phyloP scores from a whole-genome alignment of 2,329 filamentous ascomycete species.

The Claviceps digitariae region DNA sequence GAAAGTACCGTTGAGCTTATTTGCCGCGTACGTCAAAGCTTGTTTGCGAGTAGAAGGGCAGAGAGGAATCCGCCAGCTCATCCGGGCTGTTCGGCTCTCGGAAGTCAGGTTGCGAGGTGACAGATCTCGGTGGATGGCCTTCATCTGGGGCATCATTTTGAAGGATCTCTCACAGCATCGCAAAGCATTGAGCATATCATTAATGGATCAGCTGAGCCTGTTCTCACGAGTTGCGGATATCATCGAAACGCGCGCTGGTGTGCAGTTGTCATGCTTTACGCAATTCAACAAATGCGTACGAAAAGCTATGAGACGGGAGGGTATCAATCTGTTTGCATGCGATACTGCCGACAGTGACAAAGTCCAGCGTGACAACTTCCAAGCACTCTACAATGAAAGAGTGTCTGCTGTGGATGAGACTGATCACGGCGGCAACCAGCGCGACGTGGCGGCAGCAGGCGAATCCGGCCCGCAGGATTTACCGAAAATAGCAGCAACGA shows the following conservation, averaged over 20 bases:
- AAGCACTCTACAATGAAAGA: not conserved
- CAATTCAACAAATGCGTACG: conserved; percentile 12
- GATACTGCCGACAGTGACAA: not conserved
- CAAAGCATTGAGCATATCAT: conserved; percentile 13
- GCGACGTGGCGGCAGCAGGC: no score
- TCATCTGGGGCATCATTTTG: conserved; percentile 21
- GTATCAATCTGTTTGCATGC: conserved; percentile 9
- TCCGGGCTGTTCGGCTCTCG: conserved; percentile 18
- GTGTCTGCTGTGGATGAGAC: no score
- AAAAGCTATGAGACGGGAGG: conserved; percentile 12
- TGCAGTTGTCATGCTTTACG: conserved; percentile 9
- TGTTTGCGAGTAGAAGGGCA: conserved; percentile 13
- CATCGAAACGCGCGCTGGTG: conserved; percentile 15
- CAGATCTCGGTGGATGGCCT: conserved; percentile 15
- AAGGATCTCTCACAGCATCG: conserved; percentile 20
- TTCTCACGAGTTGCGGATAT: conserved; percentile 14
- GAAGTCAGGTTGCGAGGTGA: conserved; percentile 13
- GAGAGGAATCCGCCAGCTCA: conserved; percentile 13
- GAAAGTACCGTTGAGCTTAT: conserved; percentile 19
- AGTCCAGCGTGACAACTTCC: not conserved
- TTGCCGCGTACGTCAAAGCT: conserved; percentile 35
- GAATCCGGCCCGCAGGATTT: not conserved
- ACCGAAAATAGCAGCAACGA: not conserved
- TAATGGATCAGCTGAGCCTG: conserved; percentile 18
- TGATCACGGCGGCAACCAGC: not conserved